Conservation (phyloP, 1,284 basidiomycete species). For the Takashimella tepidaria region DNA sequence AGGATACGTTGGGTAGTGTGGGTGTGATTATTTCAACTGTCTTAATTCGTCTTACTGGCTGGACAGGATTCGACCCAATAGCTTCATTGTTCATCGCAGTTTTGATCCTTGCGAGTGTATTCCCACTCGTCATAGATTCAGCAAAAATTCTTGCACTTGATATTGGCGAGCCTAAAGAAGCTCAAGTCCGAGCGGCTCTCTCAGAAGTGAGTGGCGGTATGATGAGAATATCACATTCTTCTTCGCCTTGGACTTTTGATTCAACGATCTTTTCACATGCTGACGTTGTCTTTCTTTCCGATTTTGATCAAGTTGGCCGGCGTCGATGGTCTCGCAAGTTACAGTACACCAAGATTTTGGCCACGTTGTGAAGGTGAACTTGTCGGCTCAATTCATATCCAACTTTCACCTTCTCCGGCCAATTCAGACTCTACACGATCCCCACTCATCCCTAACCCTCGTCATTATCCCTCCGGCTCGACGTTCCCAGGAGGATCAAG, state of each 20-base stretch:
- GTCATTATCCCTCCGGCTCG: no score
- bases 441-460: slow-evolving; percentile 46
- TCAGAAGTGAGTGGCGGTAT: slow-evolving; percentile 64
- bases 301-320: slow-evolving; percentile 50
- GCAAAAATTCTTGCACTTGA: slow-evolving; percentile 85
- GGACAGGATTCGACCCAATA: slow-evolving; percentile 99
- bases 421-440: slow-evolving; percentile 55
- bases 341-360: slow-evolving; percentile 85
- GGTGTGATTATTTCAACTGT: slow-evolving; percentile 98
- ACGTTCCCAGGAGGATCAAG: not conserved
- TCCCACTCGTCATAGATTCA: slow-evolving; percentile 90
- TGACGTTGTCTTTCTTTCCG: not conserved
- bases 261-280: no score
- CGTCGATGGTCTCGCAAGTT: slow-evolving; percentile 75
- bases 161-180: slow-evolving; percentile 62
- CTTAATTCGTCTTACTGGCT: slow-evolving; percentile 94
- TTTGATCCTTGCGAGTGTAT: slow-evolving; percentile 89
- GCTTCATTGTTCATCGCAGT: slow-evolving; percentile 95
- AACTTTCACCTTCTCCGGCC: slow-evolving; percentile 57
- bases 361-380: slow-evolving; percentile 82
- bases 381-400: slow-evolving; percentile 86
- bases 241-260: no score
- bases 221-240: no score
- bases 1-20: slow-evolving; percentile 52
- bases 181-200: slow-evolving; percentile 65